Base-by-base conservation (phyloP, 108 stramenopile species). In the Skeletonema tropicum region DNA sequence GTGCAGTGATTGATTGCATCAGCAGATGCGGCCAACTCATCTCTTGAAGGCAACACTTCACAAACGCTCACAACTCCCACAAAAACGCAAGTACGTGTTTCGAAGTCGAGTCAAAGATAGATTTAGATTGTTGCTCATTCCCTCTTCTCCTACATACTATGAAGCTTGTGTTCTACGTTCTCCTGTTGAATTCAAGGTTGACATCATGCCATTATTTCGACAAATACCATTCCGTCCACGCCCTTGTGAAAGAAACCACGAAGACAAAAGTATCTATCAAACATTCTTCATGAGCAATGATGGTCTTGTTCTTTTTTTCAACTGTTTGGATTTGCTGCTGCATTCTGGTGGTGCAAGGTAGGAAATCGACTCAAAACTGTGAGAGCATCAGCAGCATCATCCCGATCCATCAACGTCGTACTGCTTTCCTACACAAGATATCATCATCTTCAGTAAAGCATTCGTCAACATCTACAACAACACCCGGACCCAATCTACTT, bases 51-150 rank as follows among this genome's bases (percentile, higher is more conserved):
- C 17, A 48, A 19, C 48, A 49, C n/a, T 49, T 19, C 15, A 15
- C 35, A 14, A 25, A 25, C 25, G 35, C 39, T 66, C 45, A 35
- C 69, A 70, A 35, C 26, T 58, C 69, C 39, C 58, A 33, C 33
- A 29, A 29, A 38, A 42, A 60, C 70, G 30, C 39, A 41, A 23
- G 31, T 70, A 59, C 58, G 58, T 70, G 33, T 49, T 49, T 39
- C 11, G 11, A 39, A 39, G 38, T 39, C 38, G 38, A 39, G 38
- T 39, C 38, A 10, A 39, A 11, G 11, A n/a, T n/a, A n/a, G 6
- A 6, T 35, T 29, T 1, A 29, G 26, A 29, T 8, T 35, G 6
- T 35, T 35, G 35, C 45, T 46, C 14, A 14, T 46, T n/a, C n/a
- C 45, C 45, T n/a, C 45, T 3, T n/a, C n/a, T n/a, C 15, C 45